Evolutionary conservation across 2,329 filamentous ascomycete species (phyloP), one percentile per base, ranked within the genome.

Genomic region (Fusarium odoratissimum): DNA sequence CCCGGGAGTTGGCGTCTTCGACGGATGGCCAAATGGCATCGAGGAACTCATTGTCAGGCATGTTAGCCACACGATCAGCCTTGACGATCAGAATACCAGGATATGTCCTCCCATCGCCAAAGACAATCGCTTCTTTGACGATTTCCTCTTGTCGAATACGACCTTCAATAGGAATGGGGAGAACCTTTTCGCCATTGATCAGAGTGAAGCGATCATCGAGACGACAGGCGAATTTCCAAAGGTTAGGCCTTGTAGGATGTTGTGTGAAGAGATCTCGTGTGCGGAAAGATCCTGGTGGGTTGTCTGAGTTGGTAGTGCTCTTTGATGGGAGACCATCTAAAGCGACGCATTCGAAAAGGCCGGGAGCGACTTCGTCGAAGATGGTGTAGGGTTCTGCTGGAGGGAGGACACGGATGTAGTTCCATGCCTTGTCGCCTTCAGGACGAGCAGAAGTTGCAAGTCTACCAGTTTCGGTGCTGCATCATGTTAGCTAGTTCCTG

Each of bases 81-180:
- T 86, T 84, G 28, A 91, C 80, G 17, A 91, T 80, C 16, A 91
- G 72, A 16, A 90, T 72, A 3, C 89, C 89, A 0, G 87, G 87
- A 33, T 86, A 82, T 2, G 85, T 82, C 52, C 83, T 84, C 13
- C 86, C 87, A 3, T 85, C 83, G 0, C 90, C 90, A 67, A 91
- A 90, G 1, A 90, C 84, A 6, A 90, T 82, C 0, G 86, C 86
- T 65, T 91, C 90, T 21, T 84, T 81, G 1, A 91, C 87, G 0
- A 86, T 79, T 7, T 82, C 80, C 54, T 87, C 82, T 58, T 89
- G 84, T 13, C 88, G 82, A 11, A 91, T 85, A 1, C 83, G 82
- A 8, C 86, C 85, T 76, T 92, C 91, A 9, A 84, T 83, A 0
- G 80, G 80, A 4, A 86, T 71, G 0, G 85, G 86, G 0, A 85